Evolutionary conservation across 2,329 filamentous ascomycete species (phyloP).

Genomic region (Colletotrichum sp.): DNA sequence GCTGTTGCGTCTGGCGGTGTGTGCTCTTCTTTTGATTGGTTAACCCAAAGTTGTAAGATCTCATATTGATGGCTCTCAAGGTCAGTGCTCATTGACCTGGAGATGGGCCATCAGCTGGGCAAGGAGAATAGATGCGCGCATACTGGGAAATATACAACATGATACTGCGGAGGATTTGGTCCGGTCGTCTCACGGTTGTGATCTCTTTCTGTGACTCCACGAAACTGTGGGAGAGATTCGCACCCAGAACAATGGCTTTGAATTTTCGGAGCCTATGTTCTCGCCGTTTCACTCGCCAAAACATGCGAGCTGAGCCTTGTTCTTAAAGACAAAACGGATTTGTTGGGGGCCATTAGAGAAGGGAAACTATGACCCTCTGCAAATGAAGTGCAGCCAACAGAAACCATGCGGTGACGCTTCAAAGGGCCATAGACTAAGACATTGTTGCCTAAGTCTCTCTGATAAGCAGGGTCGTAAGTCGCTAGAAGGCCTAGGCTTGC

Average conservation of each 20-base stretch:
- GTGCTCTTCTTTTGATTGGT: neutral
- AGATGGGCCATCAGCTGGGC: neutral
- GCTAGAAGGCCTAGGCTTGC: neutral
- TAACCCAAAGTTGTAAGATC: neutral
- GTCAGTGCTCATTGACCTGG: neutral
- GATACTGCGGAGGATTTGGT: neutral
- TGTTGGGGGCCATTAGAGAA: neutral
- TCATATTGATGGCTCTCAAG: neutral
- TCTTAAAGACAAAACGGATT: too few relatives aligned
- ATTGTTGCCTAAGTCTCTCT: neutral
- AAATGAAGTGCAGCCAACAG: neutral
- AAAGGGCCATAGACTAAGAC: neutral
- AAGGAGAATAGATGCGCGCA: neutral
- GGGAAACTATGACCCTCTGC: neutral
- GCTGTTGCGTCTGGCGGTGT: neutral
- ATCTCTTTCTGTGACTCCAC: neutral
- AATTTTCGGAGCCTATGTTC: neutral
- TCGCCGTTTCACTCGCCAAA: neutral
- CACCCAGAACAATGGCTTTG: rapidly evolving
- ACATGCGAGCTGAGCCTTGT: neutral
- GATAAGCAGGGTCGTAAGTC: neutral
- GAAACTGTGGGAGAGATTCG: neutral
- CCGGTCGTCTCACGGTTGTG: neutral
- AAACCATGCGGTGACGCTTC: neutral
- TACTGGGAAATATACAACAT: neutral